Evolutionary conservation across 129 eudicot species (phyloP).

Genomic region (Saussurea involucrata): DNA sequence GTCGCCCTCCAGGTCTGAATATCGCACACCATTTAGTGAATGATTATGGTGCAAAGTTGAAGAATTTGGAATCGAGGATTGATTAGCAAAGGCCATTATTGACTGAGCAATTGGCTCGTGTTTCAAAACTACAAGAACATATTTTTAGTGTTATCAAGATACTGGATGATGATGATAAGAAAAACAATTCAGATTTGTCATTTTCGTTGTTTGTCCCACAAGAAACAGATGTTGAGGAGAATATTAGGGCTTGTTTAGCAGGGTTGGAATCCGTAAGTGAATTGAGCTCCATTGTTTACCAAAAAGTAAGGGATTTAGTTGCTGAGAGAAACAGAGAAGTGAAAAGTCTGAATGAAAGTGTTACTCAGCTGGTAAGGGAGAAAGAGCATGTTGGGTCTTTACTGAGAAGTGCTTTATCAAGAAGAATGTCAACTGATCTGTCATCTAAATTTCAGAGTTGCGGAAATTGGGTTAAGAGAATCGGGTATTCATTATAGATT

Average conservation of each 20-base stretch:
- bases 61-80: conserved; percentile 45
- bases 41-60: conserved; percentile 47
- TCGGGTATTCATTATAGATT: conserved; percentile 70
- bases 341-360: conserved; percentile 58
- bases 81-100: conserved; percentile 65
- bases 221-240: conserved; percentile 83
- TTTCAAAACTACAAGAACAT: conserved; percentile 61
- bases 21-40: conserved; percentile 24
- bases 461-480: conserved; percentile 77
- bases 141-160: conserved; percentile 60
- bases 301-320: conserved; percentile 49
- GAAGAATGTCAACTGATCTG: conserved; percentile 55
- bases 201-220: conserved; percentile 79
- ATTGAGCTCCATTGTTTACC: conserved; percentile 46
- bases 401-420: conserved; percentile 78
- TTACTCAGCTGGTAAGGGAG: conserved; percentile 64
- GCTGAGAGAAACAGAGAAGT: conserved; percentile 57
- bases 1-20: too few relatives aligned
- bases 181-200: conserved; percentile 49
- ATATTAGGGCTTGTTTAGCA: conserved; percentile 72
- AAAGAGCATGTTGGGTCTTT: conserved; percentile 79
- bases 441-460: conserved; percentile 74
- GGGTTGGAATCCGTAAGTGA: conserved; percentile 75
- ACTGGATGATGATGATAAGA: conserved; percentile 62
- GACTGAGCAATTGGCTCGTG: conserved; percentile 62